A percentile compares a stretch with the other conserved stretches of the same genome.
These are phyloP conservation scores for Lithocarpus polystachyus DNA, from an alignment of 306 rosid genomes.

Conservation along the genomic window DNA sequence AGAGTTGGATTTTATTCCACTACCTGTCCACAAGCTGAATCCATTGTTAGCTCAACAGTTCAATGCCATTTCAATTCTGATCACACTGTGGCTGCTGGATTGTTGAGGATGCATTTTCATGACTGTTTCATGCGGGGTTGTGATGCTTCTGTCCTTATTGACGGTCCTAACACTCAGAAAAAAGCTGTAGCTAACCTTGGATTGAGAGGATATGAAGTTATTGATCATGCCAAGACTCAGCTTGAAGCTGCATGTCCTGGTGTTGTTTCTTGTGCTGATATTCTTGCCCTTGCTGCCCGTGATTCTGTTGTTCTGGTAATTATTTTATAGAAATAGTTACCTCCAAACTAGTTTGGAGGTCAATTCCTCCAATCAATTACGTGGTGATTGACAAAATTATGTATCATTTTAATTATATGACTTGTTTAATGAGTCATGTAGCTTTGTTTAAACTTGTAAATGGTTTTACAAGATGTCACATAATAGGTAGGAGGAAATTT, in stretches of 20 bases:
- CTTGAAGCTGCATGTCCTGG: conserved; percentile 55
- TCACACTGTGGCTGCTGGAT: conserved; percentile 28
- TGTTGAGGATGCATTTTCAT: conserved; percentile 50
- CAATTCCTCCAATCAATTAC: too few relatives aligned
- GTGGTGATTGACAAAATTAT: too few relatives aligned
- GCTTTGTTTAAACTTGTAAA: too few relatives aligned
- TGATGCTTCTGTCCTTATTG: conserved; percentile 41
- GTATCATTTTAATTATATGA: conserved; percentile 16
- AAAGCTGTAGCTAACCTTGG: conserved; percentile 22
- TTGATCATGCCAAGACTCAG: conserved; percentile 42
- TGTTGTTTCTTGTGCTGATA: conserved; percentile 53
- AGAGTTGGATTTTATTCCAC: conserved; percentile 32
- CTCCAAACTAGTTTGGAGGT: too few relatives aligned
- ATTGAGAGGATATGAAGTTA: conserved; percentile 41
- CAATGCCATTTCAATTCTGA: conserved; percentile 25
- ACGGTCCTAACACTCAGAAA: conserved; percentile 23
- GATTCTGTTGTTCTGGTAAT: conserved; percentile 59
- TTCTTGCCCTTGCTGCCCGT: conserved; percentile 49
- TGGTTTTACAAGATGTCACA: too few relatives aligned
- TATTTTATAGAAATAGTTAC: too few relatives aligned
- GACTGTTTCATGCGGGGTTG: conserved; percentile 54
- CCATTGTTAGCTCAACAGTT: conserved; percentile 36
- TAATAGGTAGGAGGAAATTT: too few relatives aligned
- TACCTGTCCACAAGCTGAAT: conserved; percentile 38
- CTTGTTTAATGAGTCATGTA: conserved; percentile 21